A percentile compares a stretch with the other conserved stretches of the same genome.
These are phyloP conservation scores for Penicillium coffeae DNA, from an alignment of 495 filamentous ascomycete genomes.

Conservation along the genomic window DNA sequence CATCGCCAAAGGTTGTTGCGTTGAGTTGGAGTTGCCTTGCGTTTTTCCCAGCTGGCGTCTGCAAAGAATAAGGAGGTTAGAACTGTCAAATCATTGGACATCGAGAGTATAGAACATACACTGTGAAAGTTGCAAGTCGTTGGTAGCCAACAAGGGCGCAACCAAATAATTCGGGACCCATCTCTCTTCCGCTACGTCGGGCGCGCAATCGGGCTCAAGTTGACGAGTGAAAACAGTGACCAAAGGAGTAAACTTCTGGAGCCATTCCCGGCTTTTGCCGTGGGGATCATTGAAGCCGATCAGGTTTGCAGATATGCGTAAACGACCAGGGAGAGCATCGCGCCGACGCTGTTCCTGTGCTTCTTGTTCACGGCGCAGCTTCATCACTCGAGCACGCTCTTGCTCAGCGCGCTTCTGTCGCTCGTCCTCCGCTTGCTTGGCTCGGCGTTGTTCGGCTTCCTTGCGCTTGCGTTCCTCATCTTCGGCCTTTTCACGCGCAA, in stretches of 20 bases:
- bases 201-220: constrained; percentile 39
- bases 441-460: constrained; percentile 49
- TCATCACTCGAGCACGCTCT: constrained; percentile 51
- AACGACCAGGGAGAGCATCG: constrained; percentile 52
- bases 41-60: constrained; percentile 64
- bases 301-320: constrained; percentile 46
- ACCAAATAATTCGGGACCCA: constrained; percentile 78
- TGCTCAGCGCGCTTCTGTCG: constrained; percentile 50
- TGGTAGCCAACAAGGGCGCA: constrained; percentile 69
- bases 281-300: constrained; percentile 45
- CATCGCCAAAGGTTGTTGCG: constrained; percentile 52
- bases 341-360: constrained; percentile 55
- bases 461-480: constrained; percentile 52
- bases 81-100: too few species aligned
- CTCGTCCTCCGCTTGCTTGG: constrained; percentile 53
- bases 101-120: too few species aligned
- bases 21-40: constrained; percentile 43
- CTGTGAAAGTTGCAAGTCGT: constrained; percentile 68
- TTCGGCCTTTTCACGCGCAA: constrained; percentile 46
- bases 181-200: constrained; percentile 51
- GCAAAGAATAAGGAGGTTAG: too few species aligned
- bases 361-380: constrained; percentile 48
- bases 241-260: constrained; percentile 50
- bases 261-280: constrained; percentile 41
- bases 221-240: constrained; percentile 47